A percentile compares a stretch with the other conserved stretches of the same genome.
phyloP scores from a whole-genome alignment of 2,329 filamentous ascomycete genomes.

The Monilinia laxa region DNA sequence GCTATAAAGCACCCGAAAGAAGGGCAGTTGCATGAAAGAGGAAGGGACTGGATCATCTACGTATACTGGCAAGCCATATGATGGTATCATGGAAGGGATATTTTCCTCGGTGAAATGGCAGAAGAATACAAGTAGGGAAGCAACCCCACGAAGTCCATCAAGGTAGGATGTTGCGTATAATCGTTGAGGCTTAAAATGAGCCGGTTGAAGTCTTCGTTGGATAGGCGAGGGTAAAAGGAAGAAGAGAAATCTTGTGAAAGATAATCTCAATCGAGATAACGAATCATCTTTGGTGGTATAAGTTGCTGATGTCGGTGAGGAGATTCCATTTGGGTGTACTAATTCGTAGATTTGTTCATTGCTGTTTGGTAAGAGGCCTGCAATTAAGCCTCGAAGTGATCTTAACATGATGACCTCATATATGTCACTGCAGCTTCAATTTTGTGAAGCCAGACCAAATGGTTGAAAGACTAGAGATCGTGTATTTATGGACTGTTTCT shows the following conservation, averaged over 20 bases:
- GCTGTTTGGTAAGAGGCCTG: slow-evolving; percentile 3
- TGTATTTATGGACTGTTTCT: neutral
- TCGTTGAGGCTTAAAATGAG: slow-evolving; percentile 31
- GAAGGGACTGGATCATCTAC: slow-evolving; percentile 40
- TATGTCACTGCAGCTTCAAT: neutral
- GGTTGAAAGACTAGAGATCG: too few species aligned
- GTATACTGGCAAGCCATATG: slow-evolving; percentile 36
- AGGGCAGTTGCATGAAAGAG: slow-evolving; percentile 47
- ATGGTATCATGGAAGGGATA: slow-evolving; percentile 41
- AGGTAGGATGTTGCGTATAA: slow-evolving; percentile 46
- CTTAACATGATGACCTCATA: slow-evolving; percentile 16
- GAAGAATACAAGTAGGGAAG: slow-evolving; percentile 50
- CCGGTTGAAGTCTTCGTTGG: slow-evolving; percentile 38
- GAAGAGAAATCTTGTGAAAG: slow-evolving; percentile 16
- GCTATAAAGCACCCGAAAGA: slow-evolving; percentile 47
- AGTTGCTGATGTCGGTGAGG: neutral
- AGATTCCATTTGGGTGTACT: neutral
- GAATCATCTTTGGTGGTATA: slow-evolving; percentile 13
- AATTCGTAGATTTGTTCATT: slow-evolving; percentile 20
- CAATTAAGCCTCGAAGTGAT: slow-evolving; percentile 19
- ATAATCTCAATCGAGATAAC: slow-evolving; percentile 4
- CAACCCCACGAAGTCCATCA: slow-evolving; percentile 51
- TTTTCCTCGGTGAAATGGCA: slow-evolving; percentile 48
- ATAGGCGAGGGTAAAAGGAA: slow-evolving; percentile 39
- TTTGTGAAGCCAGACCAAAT: neutral